phyloP scores from a whole-genome alignment of 805 yeast genomes.

The Zygosaccharomyces siamensis region DNA sequence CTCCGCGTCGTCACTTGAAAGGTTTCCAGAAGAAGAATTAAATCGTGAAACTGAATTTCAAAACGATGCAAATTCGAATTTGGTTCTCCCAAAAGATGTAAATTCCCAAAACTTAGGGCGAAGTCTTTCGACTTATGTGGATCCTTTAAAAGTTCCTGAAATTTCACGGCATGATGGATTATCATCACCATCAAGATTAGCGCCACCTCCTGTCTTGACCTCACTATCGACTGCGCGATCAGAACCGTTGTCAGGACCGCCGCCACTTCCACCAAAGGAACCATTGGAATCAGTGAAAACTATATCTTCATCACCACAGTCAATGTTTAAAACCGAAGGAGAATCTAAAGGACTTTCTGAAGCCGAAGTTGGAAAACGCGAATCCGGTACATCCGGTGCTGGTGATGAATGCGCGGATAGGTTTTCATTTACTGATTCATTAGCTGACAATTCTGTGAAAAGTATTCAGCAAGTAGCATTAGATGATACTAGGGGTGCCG shows the following conservation, averaged over 20 bases:
- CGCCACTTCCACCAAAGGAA: background rate
- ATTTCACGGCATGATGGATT: background rate
- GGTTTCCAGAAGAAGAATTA: background rate
- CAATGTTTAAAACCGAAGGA: background rate
- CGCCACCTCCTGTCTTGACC: background rate
- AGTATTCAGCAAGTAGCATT: slow-evolving; percentile 19
- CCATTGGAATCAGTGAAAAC: background rate
- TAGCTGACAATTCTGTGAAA: slow-evolving; percentile 16
- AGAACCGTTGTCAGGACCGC: background rate
- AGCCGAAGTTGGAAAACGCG: background rate
- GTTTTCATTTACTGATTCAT: slow-evolving; percentile 21
- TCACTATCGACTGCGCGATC: background rate
- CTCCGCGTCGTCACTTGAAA: background rate
- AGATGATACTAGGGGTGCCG: slow-evolving; percentile 13
- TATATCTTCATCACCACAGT: background rate
- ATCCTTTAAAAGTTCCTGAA: slow-evolving; percentile 1
- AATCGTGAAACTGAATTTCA: background rate
- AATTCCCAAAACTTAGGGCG: background rate
- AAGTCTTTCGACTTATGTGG: background rate
- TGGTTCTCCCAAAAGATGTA: slow-evolving; percentile 7
- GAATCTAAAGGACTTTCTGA: background rate
- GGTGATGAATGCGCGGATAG: slow-evolving; percentile 13
- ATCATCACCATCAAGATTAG: background rate
- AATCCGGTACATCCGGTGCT: slow-evolving; percentile 7
- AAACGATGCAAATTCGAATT: background rate